Conservation (phyloP, 1,284 basidiomycete genomes). For the Malassezia caprae region DNA sequence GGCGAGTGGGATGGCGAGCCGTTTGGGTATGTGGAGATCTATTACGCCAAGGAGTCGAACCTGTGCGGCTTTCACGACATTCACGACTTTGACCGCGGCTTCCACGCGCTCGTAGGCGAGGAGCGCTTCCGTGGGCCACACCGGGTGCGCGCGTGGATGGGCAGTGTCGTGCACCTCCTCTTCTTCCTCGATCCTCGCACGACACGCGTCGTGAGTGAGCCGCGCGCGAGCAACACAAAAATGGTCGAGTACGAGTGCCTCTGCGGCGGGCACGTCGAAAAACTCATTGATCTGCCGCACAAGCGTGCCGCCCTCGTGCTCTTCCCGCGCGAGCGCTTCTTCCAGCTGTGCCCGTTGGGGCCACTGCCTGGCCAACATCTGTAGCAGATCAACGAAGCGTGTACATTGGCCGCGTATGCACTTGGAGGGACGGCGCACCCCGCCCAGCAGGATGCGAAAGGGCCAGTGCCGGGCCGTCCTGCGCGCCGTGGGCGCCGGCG, state of each 20-base stretch:
- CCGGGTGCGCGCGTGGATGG: slow-evolving; percentile 43
- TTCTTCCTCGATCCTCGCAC: slow-evolving; percentile 37
- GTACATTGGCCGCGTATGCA: background rate
- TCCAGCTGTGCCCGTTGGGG: slow-evolving; percentile 39
- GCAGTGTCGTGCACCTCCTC: slow-evolving; percentile 34
- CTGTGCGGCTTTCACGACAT: slow-evolving; percentile 27
- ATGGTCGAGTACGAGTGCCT: slow-evolving; percentile 42
- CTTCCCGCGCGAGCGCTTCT: slow-evolving; percentile 36
- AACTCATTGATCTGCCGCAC: slow-evolving; percentile 34
- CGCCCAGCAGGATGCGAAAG: background rate
- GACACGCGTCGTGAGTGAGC: slow-evolving; percentile 32
- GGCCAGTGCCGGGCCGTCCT: background rate
- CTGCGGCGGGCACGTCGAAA: slow-evolving; percentile 44
- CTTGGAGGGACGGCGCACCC: background rate
- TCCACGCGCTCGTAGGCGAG: slow-evolving; percentile 42
- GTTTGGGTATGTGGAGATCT: slow-evolving; percentile 44
- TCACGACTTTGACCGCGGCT: slow-evolving; percentile 32
- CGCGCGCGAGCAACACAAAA: slow-evolving; percentile 35
- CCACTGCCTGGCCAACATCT: background rate
- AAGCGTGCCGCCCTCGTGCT: slow-evolving; percentile 40
- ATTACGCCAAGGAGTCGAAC: slow-evolving; percentile 27
- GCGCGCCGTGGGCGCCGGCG: background rate
- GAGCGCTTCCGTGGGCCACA: slow-evolving; percentile 38
- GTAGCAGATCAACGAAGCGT: background rate
- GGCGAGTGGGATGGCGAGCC: slow-evolving; percentile 42